A percentile compares a stretch with the other conserved stretches of the same genome.
Evolutionary conservation across 2,329 filamentous ascomycete genomes (phyloP).

Genomic region (Botryotinia convoluta): DNA sequence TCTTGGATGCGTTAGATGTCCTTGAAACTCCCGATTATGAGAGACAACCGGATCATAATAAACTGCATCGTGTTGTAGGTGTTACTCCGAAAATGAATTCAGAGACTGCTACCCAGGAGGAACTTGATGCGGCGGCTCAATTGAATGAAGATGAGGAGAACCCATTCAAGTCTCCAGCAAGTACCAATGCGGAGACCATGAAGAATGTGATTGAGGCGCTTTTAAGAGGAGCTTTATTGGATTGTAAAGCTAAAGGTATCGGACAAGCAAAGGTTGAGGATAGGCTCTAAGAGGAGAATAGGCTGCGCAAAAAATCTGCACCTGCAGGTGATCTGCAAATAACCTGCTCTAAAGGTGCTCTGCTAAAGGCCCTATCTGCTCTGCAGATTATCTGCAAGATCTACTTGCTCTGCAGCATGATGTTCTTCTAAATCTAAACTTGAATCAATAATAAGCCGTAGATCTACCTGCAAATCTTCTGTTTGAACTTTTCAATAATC

Average conservation of each 20-base stretch:
- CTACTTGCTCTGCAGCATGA: too few species aligned
- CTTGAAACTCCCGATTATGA: conserved; percentile 3
- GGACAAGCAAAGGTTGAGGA: background rate
- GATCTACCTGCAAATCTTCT: too few species aligned
- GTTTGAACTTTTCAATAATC: too few species aligned
- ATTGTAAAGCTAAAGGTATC: background rate
- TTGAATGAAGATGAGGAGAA: background rate
- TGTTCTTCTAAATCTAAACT: too few species aligned
- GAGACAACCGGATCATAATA: background rate
- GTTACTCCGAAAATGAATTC: background rate
- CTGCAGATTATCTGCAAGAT: too few species aligned
- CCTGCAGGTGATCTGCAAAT: too few species aligned
- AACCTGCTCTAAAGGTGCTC: too few species aligned
- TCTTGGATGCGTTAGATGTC: conserved; percentile 26
- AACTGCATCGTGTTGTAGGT: conserved; percentile 4
- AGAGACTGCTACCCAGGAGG: background rate
- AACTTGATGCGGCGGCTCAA: background rate
- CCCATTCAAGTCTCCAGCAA: background rate
- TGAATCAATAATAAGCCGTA: too few species aligned
- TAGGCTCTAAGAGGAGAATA: background rate
- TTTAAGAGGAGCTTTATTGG: background rate
- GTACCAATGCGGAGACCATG: conserved; percentile 3
- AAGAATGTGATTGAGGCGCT: conserved; percentile 2
- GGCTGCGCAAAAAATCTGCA: too few species aligned
- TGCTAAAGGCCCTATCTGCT: too few species aligned